These are phyloP conservation scores for Wickerhamomyces sp. DNA, from an alignment of 1,139 yeast genomes.

Conservation along the genomic window DNA sequence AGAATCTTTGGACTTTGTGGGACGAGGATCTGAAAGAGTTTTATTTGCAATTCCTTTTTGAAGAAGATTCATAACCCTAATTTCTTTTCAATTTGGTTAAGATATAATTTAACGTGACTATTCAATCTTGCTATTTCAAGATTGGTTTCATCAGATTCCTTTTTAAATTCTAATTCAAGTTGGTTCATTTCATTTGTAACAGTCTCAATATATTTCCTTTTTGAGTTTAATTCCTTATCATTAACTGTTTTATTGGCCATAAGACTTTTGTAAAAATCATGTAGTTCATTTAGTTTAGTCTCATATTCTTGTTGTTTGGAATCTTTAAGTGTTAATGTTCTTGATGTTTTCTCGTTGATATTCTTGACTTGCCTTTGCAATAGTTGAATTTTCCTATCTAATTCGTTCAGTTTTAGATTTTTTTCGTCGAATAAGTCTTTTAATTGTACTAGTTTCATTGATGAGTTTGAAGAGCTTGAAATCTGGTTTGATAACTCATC, in stretches of 20 bases:
- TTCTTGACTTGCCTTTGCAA: slow-evolving; percentile 48
- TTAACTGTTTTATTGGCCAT: slow-evolving; percentile 47
- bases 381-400: slow-evolving; percentile 47
- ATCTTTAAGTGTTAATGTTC: slow-evolving; percentile 45
- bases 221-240: slow-evolving; percentile 48
- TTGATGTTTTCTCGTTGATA: slow-evolving; percentile 49
- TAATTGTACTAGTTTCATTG: slow-evolving; percentile 34
- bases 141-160: slow-evolving; percentile 51
- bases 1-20: slow-evolving; percentile 64
- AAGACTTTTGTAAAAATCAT: slow-evolving; percentile 43
- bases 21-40: slow-evolving; percentile 66
- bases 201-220: slow-evolving; percentile 37
- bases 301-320: slow-evolving; percentile 43
- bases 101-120: slow-evolving; percentile 38
- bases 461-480: slow-evolving; percentile 37
- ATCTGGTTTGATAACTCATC: slow-evolving; percentile 57
- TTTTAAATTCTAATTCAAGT: slow-evolving; percentile 42
- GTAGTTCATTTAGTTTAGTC: slow-evolving; percentile 40
- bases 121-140: slow-evolving; percentile 52
- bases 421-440: slow-evolving; percentile 45
- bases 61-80: slow-evolving; percentile 4
- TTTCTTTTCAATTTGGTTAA: slow-evolving; percentile 10
- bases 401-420: slow-evolving; percentile 41
- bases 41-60: slow-evolving; percentile 59
- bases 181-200: slow-evolving; percentile 45